Evolutionary conservation across 768 basidiomycete genomes (phyloP), one percentile per base, ranked within the genome.

Genomic region (Hericium rajendrae): DNA sequence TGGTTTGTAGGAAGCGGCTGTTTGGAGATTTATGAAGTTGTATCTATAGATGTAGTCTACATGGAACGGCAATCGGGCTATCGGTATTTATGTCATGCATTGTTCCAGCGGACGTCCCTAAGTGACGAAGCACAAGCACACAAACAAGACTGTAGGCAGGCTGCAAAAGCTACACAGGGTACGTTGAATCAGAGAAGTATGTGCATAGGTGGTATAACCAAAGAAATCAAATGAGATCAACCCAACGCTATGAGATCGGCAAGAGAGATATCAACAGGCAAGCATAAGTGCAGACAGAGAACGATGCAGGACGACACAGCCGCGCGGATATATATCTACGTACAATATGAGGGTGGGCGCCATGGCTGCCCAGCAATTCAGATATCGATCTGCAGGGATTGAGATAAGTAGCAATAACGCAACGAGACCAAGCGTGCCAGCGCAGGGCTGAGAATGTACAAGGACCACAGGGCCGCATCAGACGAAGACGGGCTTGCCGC

Each of bases 11-110:
- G 64, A 85, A 80, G 68, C 78, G 85, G 24, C 62, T 87, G 26
- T 84, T 89, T 61, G 86, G 85, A 48, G 85, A 86, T 52, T 48
- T 71, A 24, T 76, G 64, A 60, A 53, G 56, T 11, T 55, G 54
- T 55, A 55, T 48, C 51, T 39, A 39, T 38, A 53, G 38, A n/a
- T 46, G 43, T 46, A 46, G 43, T 46, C 16, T 46, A n/a, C 16
- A 15, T 16, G 11, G 43, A n/a, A 8, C 8, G 28, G 28, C 28
- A 32, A 2, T 32, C 28, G 8, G 28, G 28, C 8, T 32, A 8
- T 32, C 28, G 28, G 28, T 32, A 32, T 32, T 32, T 32, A 32
- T 32, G 2, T 32, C 28, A 32, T 32, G 28, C 28, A 32, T 32
- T 32, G 28, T 32, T 32, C 28, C 28, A 32, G 28, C 28, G 28